These are phyloP conservation scores for Apophysomyces ossiformis DNA, from an alignment of 371 early-diverging fungal species.

Conservation along the genomic window DNA sequence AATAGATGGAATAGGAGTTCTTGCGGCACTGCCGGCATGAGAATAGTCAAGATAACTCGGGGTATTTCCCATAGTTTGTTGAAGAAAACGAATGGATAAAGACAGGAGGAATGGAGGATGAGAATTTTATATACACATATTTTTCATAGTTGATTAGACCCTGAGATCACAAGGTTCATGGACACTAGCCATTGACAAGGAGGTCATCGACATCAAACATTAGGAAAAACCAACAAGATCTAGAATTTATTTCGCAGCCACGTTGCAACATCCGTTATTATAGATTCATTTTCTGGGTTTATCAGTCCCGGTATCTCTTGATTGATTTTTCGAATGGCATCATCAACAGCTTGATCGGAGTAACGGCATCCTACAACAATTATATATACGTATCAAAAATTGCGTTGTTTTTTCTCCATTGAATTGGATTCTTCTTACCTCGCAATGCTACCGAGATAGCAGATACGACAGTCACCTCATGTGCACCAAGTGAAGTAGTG, in stretches of 20 bases:
- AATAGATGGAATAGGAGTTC: conserved; percentile 4
- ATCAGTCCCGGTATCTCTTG: conserved; percentile 44
- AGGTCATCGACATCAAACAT: background rate
- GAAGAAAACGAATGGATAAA: background rate
- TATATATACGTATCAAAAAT: too few relatives aligned
- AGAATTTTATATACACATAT: background rate
- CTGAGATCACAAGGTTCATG: background rate
- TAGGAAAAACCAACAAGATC: background rate
- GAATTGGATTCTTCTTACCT: conserved; percentile 28
- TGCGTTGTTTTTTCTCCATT: too few relatives aligned
- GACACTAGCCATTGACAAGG: background rate
- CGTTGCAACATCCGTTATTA: conserved; percentile 27
- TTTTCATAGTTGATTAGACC: background rate
- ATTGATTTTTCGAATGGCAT: conserved; percentile 55
- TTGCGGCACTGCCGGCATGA: background rate
- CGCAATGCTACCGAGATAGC: conserved; percentile 44
- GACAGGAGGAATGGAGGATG: background rate
- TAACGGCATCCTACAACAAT: conserved; percentile 34
- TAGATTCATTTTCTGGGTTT: conserved; percentile 36
- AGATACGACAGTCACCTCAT: conserved; percentile 43
- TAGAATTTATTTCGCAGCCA: conserved; percentile 29
- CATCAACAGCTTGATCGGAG: conserved; percentile 75
- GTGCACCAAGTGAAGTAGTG: conserved; percentile 28
- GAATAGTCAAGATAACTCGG: conserved; percentile 13
- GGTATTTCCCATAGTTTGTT: conserved; percentile 8